A percentile compares a stretch with the other conserved stretches of the same genome.
These are phyloP conservation scores for Thyridium curvatum DNA, from an alignment of 2,329 filamentous ascomycete genomes.

Conservation along the genomic window DNA sequence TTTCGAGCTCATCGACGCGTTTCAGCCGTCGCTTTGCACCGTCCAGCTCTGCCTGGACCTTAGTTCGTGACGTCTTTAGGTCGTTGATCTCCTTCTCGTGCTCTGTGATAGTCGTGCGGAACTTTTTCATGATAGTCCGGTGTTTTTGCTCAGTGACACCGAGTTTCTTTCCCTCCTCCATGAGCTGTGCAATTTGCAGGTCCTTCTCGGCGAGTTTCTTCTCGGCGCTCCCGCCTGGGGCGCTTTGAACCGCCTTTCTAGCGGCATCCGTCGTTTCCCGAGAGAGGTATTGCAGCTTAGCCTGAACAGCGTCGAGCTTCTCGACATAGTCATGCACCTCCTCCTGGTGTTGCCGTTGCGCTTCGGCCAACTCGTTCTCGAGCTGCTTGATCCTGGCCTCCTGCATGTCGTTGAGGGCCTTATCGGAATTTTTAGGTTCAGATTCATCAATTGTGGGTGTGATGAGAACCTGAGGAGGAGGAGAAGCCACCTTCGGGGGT, in stretches of 20 bases:
- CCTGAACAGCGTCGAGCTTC: conserved; percentile 83
- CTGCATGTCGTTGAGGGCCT: conserved; percentile 25
- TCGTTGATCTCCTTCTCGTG: conserved; percentile 59
- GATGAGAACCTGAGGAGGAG: no score
- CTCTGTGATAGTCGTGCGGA: conserved; percentile 60
- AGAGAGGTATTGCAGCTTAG: conserved; percentile 84
- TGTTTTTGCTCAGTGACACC: conserved; percentile 83
- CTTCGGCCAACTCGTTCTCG: conserved; percentile 25
- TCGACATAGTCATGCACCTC: conserved; percentile 82
- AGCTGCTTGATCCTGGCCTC: conserved; percentile 29
- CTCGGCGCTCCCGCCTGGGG: conserved; percentile 59
- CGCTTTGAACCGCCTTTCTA: conserved; percentile 57
- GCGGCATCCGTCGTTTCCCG: conserved; percentile 73
- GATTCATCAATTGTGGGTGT: no score
- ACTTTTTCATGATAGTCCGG: conserved; percentile 73
- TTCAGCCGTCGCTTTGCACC: conserved; percentile 39
- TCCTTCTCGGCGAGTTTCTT: conserved; percentile 85
- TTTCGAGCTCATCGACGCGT: conserved; percentile 50
- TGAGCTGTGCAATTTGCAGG: conserved; percentile 78
- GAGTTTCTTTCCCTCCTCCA: conserved; percentile 88
- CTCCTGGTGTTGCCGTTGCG: conserved; percentile 60
- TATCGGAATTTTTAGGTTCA: background rate
- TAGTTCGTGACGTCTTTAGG: conserved; percentile 53
- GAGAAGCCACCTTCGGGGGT: no score
- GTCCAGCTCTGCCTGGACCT: conserved; percentile 44